phyloP scores from a whole-genome alignment of 225 moss, liverwort and hornwort genomes.

The Lunularia cruciata region DNA sequence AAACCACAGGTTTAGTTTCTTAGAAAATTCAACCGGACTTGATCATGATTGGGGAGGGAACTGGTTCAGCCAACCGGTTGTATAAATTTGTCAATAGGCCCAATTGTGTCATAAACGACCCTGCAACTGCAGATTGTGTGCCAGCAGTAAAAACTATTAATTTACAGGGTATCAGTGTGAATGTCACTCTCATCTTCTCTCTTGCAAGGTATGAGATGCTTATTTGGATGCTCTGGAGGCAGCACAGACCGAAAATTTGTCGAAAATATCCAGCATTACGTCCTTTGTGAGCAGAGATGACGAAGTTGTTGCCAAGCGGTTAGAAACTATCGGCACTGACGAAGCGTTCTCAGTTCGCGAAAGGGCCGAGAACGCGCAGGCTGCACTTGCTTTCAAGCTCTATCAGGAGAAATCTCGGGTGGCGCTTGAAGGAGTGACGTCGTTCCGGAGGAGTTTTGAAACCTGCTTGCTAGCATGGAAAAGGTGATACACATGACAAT shows the following conservation, averaged over 20 bases:
- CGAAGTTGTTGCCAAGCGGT: conserved; percentile 61
- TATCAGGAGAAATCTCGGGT: conserved; percentile 80
- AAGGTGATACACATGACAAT: too few species aligned
- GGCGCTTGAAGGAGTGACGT: too few species aligned
- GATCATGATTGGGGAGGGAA: conserved; percentile 71
- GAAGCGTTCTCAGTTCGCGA: conserved; percentile 71
- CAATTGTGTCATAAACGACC: conserved; percentile 87
- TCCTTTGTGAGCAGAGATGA: conserved; percentile 89
- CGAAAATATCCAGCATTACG: conserved; percentile 78
- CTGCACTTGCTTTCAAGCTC: conserved; percentile 70
- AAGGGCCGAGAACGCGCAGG: conserved; percentile 87
- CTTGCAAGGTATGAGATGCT: conserved; percentile 73
- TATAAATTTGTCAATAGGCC: conserved; percentile 55
- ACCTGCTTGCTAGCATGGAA: too few species aligned
- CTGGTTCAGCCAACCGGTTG: conserved; percentile 62
- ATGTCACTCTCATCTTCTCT: conserved; percentile 90
- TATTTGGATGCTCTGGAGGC: conserved; percentile 76
- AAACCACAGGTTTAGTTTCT: conserved; percentile 65
- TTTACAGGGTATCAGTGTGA: conserved; percentile 72
- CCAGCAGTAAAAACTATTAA: conserved; percentile 66
- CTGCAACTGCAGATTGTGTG: conserved; percentile 75
- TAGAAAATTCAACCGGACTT: conserved; percentile 79
- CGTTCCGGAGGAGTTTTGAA: too few species aligned
- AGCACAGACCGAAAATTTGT: conserved; percentile 52
- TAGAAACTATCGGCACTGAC: conserved; percentile 62